Percentiles rank a stretch among this genome's conserved stretches.
Conservation (phyloP, 495 filamentous ascomycete species). For the Tetracladium setigerum region DNA sequence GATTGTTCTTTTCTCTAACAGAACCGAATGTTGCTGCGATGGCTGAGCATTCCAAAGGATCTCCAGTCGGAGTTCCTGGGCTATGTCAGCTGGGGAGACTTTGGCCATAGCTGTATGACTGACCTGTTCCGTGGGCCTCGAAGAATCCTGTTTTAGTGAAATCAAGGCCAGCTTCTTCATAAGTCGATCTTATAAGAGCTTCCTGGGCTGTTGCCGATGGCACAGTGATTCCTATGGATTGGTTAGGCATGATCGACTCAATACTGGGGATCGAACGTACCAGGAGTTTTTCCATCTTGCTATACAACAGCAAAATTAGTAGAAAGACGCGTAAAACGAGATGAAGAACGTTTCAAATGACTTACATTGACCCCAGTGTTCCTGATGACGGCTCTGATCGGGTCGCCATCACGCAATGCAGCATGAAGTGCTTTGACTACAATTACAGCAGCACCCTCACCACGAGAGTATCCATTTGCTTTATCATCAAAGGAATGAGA, state of each 20-base stretch:
- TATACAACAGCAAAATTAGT: too few relatives aligned
- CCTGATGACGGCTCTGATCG: slow-evolving; percentile 55
- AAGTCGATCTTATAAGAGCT: slow-evolving; percentile 43
- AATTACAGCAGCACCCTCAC: slow-evolving; percentile 51
- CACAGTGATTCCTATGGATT: slow-evolving; percentile 51
- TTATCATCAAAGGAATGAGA: slow-evolving; percentile 54
- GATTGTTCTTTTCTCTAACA: background rate
- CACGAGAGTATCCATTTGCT: slow-evolving; percentile 60
- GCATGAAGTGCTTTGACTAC: slow-evolving; percentile 54
- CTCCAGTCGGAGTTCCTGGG: slow-evolving; percentile 47
- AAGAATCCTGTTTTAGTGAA: slow-evolving; percentile 20
- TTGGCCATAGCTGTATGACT: too few relatives aligned
- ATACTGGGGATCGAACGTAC: too few relatives aligned
- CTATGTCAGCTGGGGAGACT: too few relatives aligned
- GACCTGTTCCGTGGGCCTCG: slow-evolving; percentile 18
- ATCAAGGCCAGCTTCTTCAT: slow-evolving; percentile 38
- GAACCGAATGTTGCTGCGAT: slow-evolving; percentile 39
- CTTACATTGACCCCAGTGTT: slow-evolving; percentile 50
- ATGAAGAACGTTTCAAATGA: slow-evolving; percentile 50
- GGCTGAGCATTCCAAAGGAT: slow-evolving; percentile 52
- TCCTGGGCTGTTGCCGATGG: slow-evolving; percentile 51
- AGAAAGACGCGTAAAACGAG: too few relatives aligned
- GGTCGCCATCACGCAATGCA: slow-evolving; percentile 47
- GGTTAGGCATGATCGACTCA: too few relatives aligned
- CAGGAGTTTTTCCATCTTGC: slow-evolving; percentile 49